Percentiles rank a stretch among this genome's conserved stretches.
Conservation (phyloP, 805 yeast species). For the Yamadazyma olivae region DNA sequence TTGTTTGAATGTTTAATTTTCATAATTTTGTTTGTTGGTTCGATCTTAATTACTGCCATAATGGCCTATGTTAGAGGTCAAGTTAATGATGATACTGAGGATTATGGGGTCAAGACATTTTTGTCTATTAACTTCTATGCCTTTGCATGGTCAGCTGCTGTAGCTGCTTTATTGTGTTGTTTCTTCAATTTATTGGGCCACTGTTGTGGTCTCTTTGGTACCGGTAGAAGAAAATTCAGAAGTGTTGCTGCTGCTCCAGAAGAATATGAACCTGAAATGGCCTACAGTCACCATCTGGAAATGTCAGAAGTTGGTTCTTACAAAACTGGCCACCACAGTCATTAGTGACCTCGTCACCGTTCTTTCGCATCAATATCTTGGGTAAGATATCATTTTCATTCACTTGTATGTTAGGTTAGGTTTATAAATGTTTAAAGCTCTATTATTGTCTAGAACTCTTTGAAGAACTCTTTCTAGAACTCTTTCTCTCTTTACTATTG, state of each 20-base stretch:
- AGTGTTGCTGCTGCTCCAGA: constrained; percentile 11
- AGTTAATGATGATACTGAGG: constrained; percentile 45
- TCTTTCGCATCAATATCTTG: not conserved
- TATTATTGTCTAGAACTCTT: no score
- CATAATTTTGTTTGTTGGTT: constrained; percentile 43
- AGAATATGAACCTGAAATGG: constrained; percentile 21
- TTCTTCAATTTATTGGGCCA: constrained; percentile 37
- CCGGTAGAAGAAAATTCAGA: constrained; percentile 28
- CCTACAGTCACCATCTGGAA: constrained; percentile 19
- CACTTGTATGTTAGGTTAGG: constrained; percentile 2
- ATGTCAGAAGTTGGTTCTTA: constrained; percentile 7
- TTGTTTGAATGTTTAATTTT: constrained; percentile 44
- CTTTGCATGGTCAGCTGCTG: constrained; percentile 62
- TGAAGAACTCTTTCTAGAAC: no score
- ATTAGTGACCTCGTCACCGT: constrained; percentile 1
- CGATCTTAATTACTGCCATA: constrained; percentile 64
- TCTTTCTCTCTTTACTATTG: no score
- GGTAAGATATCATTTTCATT: not conserved
- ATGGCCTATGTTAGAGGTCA: constrained; percentile 46
- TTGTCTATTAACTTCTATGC: constrained; percentile 54
- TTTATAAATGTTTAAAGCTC: constrained; percentile 3
- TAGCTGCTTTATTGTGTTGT: constrained; percentile 34
- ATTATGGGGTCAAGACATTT: constrained; percentile 54
- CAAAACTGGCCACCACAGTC: constrained; percentile 1
- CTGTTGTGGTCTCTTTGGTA: constrained; percentile 37